A percentile compares a stretch with the other conserved stretches of the same genome.
These are phyloP conservation scores for Plasmopara viticola DNA, from an alignment of 352 stramenopile genomes.

Conservation along the genomic window DNA sequence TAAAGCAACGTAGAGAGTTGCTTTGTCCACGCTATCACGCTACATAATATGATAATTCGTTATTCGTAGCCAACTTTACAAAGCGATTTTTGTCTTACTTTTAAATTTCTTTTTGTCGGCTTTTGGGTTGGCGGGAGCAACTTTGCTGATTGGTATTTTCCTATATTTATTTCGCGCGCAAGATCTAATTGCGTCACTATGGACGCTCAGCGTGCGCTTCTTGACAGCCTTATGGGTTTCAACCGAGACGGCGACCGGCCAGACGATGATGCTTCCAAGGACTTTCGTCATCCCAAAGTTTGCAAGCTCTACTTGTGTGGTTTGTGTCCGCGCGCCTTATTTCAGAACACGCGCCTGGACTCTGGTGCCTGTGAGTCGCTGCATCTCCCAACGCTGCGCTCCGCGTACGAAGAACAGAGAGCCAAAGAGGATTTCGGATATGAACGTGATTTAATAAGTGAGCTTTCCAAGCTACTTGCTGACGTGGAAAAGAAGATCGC, in stretches of 20 bases:
- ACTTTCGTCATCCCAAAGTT: slow-evolving; percentile 67
- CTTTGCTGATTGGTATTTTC: too few relatives aligned
- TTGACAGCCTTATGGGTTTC: slow-evolving; percentile 88
- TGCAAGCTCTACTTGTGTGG: slow-evolving; percentile 82
- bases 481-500: slow-evolving; percentile 85
- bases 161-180: background rate
- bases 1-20: too few relatives aligned
- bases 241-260: slow-evolving; percentile 87
- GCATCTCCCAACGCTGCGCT: slow-evolving; percentile 66
- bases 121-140: too few relatives aligned
- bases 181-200: slow-evolving; percentile 22
- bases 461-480: slow-evolving; percentile 50
- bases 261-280: slow-evolving; percentile 54
- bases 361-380: slow-evolving; percentile 59
- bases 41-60: too few relatives aligned
- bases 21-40: too few relatives aligned
- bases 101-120: too few relatives aligned
- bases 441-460: slow-evolving; percentile 57
- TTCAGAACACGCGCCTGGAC: slow-evolving; percentile 88
- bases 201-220: slow-evolving; percentile 79
- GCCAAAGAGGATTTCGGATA: slow-evolving; percentile 47
- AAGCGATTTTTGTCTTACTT: too few relatives aligned
- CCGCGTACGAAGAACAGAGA: slow-evolving; percentile 47
- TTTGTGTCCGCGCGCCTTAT: slow-evolving; percentile 83
- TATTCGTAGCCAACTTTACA: too few relatives aligned